Evolutionary conservation across 371 early-diverging fungal genomes (phyloP), one percentile per base, ranked within the genome.

Genomic region (Conidiobolus incongruus): DNA sequence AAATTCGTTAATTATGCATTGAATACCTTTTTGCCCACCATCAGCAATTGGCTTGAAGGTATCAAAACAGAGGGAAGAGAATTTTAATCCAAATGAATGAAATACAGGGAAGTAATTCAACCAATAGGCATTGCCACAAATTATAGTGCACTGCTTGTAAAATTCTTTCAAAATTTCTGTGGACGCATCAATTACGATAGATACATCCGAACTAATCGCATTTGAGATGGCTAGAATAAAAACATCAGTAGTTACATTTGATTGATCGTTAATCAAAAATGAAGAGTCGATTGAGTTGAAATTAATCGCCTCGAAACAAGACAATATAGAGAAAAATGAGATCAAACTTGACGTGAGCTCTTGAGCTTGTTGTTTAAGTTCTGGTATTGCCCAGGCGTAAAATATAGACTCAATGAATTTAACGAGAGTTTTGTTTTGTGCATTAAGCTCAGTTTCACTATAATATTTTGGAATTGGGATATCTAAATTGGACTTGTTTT

Each of bases 11-110:
- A 76, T 74, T 49, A 89, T 64, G 35, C 87, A 61, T 0, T 76
- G 70, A 33, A 97, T 87, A 1, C 95, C 93, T 23, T 68, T 56
- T 52, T 89, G 88, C 0, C 93, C 96, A 22, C 89, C 88, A 21
- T 74, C 70, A 59, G 87, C 88, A 15, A 66, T 62, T 51, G 68
- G 77, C 78, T 81, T 81, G 43, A 83, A 81, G 40, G 74, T 72
- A 54, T 78, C 72, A 54, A 82, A 91, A 47, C 91, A 91, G 47
- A 71, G 72, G 0, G 80, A 79, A 35, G 78, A 75, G 46, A 87
- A 85, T 16, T 76, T 66, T 0, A 72, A 67, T 13, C 85, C 81
- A 39, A 89, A 62, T 5, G 68, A 60, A 21, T 78, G 72, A 52
- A 87, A 86, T 4, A 79, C 68, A 0, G 78, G 51, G 10, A 51